These are phyloP conservation scores for Pseudogymnoascus sp. DNA, from an alignment of 2,329 filamentous ascomycete genomes.

Conservation along the genomic window DNA sequence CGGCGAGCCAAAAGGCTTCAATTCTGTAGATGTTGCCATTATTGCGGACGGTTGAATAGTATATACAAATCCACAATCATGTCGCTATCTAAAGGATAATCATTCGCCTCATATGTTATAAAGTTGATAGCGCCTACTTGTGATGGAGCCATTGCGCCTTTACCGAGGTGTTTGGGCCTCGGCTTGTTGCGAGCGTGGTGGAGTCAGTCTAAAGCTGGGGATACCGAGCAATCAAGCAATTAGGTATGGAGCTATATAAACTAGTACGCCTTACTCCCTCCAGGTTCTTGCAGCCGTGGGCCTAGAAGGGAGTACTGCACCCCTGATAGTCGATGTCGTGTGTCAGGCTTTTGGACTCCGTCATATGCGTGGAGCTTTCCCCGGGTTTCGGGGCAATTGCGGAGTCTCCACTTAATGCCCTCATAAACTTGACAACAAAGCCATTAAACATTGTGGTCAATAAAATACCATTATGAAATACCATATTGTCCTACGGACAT, in stretches of 20 bases:
- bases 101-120: neutral
- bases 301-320: neutral
- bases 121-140: neutral
- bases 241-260: slow-evolving; percentile 1
- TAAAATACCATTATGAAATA: neutral
- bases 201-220: neutral
- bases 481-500: neutral
- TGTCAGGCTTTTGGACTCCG: neutral
- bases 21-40: neutral
- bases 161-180: slow-evolving; percentile 1
- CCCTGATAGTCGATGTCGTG: neutral
- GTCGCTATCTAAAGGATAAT: neutral
- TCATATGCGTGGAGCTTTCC: neutral
- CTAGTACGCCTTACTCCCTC: neutral
- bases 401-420: neutral
- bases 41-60: neutral
- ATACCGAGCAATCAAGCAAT: slow-evolving; percentile 5
- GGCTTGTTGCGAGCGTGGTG: neutral
- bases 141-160: neutral
- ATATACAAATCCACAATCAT: neutral
- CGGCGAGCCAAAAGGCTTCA: slow-evolving; percentile 20
- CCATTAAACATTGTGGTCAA: neutral
- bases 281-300: neutral
- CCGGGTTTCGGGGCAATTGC: slow-evolving; percentile 1
- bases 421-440: neutral